These are phyloP conservation scores for Ilex asprella DNA, from an alignment of 257 asterid species.

Conservation along the genomic window DNA sequence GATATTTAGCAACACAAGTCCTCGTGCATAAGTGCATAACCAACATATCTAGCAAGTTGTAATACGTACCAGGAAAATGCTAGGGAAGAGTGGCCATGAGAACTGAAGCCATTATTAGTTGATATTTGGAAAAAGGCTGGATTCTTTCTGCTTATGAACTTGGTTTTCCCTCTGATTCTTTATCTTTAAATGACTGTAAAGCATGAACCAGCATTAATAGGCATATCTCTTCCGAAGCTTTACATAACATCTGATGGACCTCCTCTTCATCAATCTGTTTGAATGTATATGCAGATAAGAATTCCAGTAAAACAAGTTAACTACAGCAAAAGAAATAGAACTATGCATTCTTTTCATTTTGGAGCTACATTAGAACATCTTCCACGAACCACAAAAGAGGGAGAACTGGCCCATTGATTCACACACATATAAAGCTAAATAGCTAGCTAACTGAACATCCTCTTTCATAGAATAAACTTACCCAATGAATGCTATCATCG, in stretches of 20 bases:
- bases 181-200: slow-evolving; percentile 44
- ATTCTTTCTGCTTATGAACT: slow-evolving; percentile 31
- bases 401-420: too few relatives aligned
- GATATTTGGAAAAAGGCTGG: slow-evolving; percentile 63
- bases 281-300: slow-evolving; percentile 16
- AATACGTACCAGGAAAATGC: slow-evolving; percentile 71
- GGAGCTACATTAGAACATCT: too few relatives aligned
- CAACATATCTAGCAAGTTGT: slow-evolving; percentile 9
- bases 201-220: slow-evolving; percentile 53
- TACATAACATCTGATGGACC: slow-evolving; percentile 56
- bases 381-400: neutral
- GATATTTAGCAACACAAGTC: slow-evolving; percentile 8
- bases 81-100: slow-evolving; percentile 87
- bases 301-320: neutral
- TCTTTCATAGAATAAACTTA: slow-evolving; percentile 15
- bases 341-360: too few relatives aligned
- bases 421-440: neutral
- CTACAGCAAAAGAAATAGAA: too few relatives aligned
- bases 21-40: slow-evolving; percentile 6
- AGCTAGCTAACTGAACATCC: neutral
- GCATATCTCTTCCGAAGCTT: slow-evolving; percentile 82
- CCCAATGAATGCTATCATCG: slow-evolving; percentile 40
- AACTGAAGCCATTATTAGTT: slow-evolving; percentile 56
- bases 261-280: slow-evolving; percentile 52
- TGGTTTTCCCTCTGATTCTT: slow-evolving; percentile 24